Percentiles rank a stretch among this genome's conserved stretches.
Conservation (phyloP, 495 filamentous ascomycete species). For the Penicillium roqueforti region DNA sequence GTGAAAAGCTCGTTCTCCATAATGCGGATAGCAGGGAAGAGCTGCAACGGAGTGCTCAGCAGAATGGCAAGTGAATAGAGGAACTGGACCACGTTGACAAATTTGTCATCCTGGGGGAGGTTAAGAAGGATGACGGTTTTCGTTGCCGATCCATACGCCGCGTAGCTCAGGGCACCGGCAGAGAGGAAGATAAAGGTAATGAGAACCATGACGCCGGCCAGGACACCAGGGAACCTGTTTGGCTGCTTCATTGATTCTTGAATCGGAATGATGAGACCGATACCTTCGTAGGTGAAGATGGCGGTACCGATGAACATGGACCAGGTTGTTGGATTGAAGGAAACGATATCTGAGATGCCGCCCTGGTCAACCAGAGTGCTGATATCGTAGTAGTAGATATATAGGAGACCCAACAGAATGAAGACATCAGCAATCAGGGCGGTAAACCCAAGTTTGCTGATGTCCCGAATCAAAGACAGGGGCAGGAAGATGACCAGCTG, state of each 20-base stretch:
- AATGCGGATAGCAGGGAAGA: conserved; percentile 91
- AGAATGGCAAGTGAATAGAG: conserved; percentile 93
- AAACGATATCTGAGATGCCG: conserved; percentile 75
- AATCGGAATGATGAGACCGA: conserved; percentile 97
- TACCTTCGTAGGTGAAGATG: conserved; percentile 97
- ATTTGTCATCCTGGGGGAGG: conserved; percentile 88
- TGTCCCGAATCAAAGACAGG: conserved; percentile 88
- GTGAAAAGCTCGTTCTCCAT: conserved; percentile 66
- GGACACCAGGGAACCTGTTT: conserved; percentile 78
- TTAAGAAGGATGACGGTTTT: conserved; percentile 96
- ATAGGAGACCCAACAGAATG: conserved; percentile 85
- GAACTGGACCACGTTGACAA: conserved; percentile 94
- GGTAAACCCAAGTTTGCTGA: conserved; percentile 87
- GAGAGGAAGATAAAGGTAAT: conserved; percentile 86
- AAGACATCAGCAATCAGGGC: conserved; percentile 90
- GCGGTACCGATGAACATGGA: conserved; percentile 97
- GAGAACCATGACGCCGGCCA: conserved; percentile 86
- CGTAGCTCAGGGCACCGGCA: conserved; percentile 91
- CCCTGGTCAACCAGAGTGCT: conserved; percentile 70
- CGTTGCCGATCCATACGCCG: conserved; percentile 89
- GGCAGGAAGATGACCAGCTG: conserved; percentile 93
- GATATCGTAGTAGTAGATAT: conserved; percentile 94
- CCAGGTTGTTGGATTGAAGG: conserved; percentile 87
- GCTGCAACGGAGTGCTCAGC: conserved; percentile 87
- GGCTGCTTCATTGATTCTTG: conserved; percentile 94